phyloP scores from a whole-genome alignment of 768 basidiomycete species.

The Kwoniella pini region DNA sequence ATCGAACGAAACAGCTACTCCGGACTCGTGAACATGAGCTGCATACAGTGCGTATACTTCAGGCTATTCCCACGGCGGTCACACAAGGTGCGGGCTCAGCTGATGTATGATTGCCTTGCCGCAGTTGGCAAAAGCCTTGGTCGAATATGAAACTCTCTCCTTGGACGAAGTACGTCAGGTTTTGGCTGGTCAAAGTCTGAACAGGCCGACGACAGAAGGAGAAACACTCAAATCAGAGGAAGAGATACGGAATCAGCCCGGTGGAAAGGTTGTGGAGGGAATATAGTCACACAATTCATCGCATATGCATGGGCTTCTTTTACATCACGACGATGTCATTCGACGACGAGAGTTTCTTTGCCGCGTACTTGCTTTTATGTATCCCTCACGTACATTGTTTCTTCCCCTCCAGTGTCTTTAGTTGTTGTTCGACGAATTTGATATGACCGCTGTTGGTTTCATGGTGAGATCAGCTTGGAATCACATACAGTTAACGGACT shows the following conservation, averaged over 20 bases:
- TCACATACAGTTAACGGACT: too few relatives aligned
- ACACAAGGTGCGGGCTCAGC: neutral
- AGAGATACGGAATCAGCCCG: constrained; percentile 23
- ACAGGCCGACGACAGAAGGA: constrained; percentile 29
- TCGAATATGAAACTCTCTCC: constrained; percentile 92
- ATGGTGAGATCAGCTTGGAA: too few relatives aligned
- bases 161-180: constrained; percentile 82
- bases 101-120: neutral
- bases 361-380: too few relatives aligned
- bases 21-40: constrained; percentile 71
- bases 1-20: constrained; percentile 66
- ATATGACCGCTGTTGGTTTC: constrained; percentile 65
- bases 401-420: constrained; percentile 45
- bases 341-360: too few relatives aligned
- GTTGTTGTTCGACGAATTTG: constrained; percentile 70
- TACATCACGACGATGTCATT: too few relatives aligned
- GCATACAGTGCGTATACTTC: constrained; percentile 60
- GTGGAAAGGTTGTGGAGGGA: constrained; percentile 40
- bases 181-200: constrained; percentile 69
- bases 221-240: constrained; percentile 32
- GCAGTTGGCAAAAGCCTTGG: constrained; percentile 86
- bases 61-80: neutral
- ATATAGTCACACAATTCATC: constrained; percentile 25
- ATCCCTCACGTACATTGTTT: too few relatives aligned
- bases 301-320: constrained; percentile 1